Percentiles rank a stretch among this genome's conserved stretches.
phyloP scores from a whole-genome alignment of 768 basidiomycete species.

The Leucocoprinus leucothites region DNA sequence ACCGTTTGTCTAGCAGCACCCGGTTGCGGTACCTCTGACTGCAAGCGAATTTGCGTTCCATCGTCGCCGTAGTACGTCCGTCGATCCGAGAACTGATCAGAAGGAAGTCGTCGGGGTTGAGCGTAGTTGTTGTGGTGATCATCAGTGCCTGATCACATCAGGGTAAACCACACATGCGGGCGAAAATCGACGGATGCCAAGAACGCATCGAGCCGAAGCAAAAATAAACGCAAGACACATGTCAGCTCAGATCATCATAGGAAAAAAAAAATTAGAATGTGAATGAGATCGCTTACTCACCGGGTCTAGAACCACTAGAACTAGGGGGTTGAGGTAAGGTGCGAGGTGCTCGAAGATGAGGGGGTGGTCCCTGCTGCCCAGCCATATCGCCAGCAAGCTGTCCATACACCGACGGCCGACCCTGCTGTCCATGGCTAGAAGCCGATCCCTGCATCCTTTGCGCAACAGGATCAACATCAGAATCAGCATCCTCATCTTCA shows the following conservation, averaged over 20 bases:
- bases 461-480: constrained; percentile 43
- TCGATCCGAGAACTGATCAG: constrained; percentile 55
- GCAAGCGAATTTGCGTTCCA: constrained; percentile 47
- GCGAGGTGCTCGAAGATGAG: constrained; percentile 56
- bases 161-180: constrained; percentile 11
- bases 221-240: no score
- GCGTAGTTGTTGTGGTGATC: constrained; percentile 40
- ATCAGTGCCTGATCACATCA: constrained; percentile 32
- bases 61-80: constrained; percentile 56
- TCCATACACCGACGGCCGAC: constrained; percentile 19
- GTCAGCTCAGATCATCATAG: no score
- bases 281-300: constrained; percentile 37
- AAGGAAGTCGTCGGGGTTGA: constrained; percentile 41
- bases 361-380: constrained; percentile 27
- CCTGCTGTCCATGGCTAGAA: constrained; percentile 5
- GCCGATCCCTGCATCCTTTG: constrained; percentile 15
- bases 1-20: constrained; percentile 64
- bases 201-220: neutral
- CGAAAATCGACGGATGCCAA: neutral
- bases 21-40: constrained; percentile 51
- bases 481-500: constrained; percentile 68
- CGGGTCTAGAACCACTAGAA: constrained; percentile 36
- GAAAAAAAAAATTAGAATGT: no score
- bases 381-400: constrained; percentile 21
- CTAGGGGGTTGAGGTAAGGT: constrained; percentile 65